Percentiles rank a stretch among this genome's conserved stretches.
phyloP scores from a whole-genome alignment of 225 moss, liverwort and hornwort species.

The Physcomitrellopsis africana region DNA sequence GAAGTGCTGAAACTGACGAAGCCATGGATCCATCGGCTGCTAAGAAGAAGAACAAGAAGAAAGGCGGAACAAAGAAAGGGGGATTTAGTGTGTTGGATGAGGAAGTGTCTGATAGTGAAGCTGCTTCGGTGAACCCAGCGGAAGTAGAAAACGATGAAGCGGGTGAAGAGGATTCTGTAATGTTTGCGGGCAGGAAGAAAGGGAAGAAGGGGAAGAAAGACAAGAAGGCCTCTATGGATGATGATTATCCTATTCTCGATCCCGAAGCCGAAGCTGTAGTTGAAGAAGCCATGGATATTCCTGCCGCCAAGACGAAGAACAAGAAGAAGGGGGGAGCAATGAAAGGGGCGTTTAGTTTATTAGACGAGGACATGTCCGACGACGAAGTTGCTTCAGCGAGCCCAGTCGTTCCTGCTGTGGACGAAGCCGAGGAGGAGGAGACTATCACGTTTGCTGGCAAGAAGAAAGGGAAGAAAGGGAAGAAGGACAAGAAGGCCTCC shows the following conservation, averaged over 20 bases:
- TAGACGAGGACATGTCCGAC: slow-evolving; percentile 43
- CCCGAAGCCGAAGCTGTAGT: slow-evolving; percentile 26
- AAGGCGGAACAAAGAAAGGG: slow-evolving; percentile 38
- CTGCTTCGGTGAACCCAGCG: slow-evolving; percentile 33
- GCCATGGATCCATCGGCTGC: slow-evolving; percentile 14
- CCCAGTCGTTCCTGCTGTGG: slow-evolving; percentile 10
- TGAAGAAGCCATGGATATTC: slow-evolving; percentile 20
- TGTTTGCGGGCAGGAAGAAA: slow-evolving; percentile 61
- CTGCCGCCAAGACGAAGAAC: slow-evolving; percentile 23
- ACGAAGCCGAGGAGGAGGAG: slow-evolving; percentile 39
- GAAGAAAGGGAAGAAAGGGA: slow-evolving; percentile 43
- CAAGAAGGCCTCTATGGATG: slow-evolving; percentile 38
- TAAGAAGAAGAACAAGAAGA: slow-evolving; percentile 47
- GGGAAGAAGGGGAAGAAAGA: slow-evolving; percentile 65
- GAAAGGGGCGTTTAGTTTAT: slow-evolving; percentile 39
- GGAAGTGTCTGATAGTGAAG: slow-evolving; percentile 33
- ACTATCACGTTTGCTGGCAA: slow-evolving; percentile 33
- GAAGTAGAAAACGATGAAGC: slow-evolving; percentile 35
- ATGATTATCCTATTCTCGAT: slow-evolving; percentile 35
- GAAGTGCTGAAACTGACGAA: slow-evolving; percentile 32
- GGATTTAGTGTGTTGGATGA: slow-evolving; percentile 30
- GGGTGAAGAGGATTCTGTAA: slow-evolving; percentile 40
- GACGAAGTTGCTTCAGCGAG: slow-evolving; percentile 40
- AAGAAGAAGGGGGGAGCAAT: slow-evolving; percentile 34
- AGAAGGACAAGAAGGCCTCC: slow-evolving; percentile 32